Conservation (phyloP, 805 yeast species). For the Sugiyamaella qingdaonensis region DNA sequence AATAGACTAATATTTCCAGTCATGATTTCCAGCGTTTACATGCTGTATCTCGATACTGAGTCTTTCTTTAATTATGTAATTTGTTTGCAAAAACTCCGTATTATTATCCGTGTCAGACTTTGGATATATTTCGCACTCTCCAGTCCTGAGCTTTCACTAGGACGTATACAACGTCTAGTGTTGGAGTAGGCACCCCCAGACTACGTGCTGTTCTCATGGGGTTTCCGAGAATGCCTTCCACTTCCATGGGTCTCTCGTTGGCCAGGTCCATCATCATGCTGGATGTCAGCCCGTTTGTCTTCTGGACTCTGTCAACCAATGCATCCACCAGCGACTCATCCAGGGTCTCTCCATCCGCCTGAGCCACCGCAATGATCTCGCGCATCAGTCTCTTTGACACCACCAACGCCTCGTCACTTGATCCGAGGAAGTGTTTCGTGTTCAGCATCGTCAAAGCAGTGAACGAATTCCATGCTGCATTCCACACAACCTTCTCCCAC, state of each 20-base stretch:
- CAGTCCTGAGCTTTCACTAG: slow-evolving; percentile 41
- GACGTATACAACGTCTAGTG: slow-evolving; percentile 50
- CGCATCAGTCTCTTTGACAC: slow-evolving; percentile 45
- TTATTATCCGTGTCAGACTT: neutral
- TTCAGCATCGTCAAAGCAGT: slow-evolving; percentile 20
- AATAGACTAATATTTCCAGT: neutral
- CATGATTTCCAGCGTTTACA: neutral
- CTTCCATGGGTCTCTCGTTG: slow-evolving; percentile 61
- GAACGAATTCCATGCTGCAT: slow-evolving; percentile 23
- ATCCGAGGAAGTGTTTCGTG: slow-evolving; percentile 14
- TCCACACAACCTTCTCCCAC: slow-evolving; percentile 25
- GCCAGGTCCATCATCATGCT: slow-evolving; percentile 66
- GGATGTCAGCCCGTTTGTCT: slow-evolving; percentile 37
- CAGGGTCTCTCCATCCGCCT: slow-evolving; percentile 52
- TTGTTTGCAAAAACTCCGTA: neutral
- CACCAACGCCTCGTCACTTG: slow-evolving; percentile 14
- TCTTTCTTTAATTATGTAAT: neutral
- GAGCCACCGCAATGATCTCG: slow-evolving; percentile 61
- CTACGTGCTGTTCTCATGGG: slow-evolving; percentile 47
- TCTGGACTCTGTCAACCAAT: slow-evolving; percentile 13
- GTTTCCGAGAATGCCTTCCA: slow-evolving; percentile 67
- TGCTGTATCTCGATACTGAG: neutral
- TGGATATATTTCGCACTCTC: slow-evolving; percentile 10
- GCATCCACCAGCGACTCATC: slow-evolving; percentile 10
- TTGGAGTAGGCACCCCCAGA: slow-evolving; percentile 51